Evolutionary conservation across 257 asterid species (phyloP), one percentile per base, ranked within the genome.

Genomic region (Asclepias syriaca): DNA sequence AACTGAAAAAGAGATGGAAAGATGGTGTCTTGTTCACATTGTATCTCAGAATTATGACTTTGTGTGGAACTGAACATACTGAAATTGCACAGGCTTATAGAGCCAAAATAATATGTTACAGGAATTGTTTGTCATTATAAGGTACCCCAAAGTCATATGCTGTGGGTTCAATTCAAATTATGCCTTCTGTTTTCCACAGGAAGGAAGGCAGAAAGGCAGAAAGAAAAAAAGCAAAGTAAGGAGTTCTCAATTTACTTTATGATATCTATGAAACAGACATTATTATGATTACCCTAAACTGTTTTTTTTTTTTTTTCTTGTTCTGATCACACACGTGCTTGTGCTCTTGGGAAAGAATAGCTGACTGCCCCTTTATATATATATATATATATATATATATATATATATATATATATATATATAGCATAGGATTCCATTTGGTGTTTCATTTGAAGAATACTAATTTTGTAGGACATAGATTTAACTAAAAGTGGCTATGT

Each of bases 311-410:
- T 4, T 57, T 7, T 29, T 11, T 46, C 12, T 34, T 37, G 4
- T 65, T 22, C n/a, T 40, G 15, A 24, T 29, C 1, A 29, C 2
- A 34, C 59, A 66, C 59, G 34, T 65, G 46, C 3, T 27, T 16
- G n/a, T 65, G 32, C 58, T 3, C 58, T 45, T 13, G 59, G 37
- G 73, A 11, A 72, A 70, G 51, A 53, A 34, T n/a, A n/a, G n/a
- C 46, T 9, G 32, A 29, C 32, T 29, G 2, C 5, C 18, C 39
- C 34, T 72, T 53, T 2, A 29, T 29, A 29, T 29, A 29, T 29
- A 0, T 29, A 15, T 15, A 43, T 6, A 39, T 39, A 19, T 57
- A 0, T n/a, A n/a, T n/a, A n/a, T n/a, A n/a, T n/a, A n/a, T n/a
- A n/a, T n/a, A n/a, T n/a, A n/a, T n/a, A n/a, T n/a, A n/a, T n/a